A percentile compares a stretch with the other conserved stretches of the same genome.
Evolutionary conservation across 2,329 filamentous ascomycete species (phyloP).

Genomic region (Pyricularia sp.): DNA sequence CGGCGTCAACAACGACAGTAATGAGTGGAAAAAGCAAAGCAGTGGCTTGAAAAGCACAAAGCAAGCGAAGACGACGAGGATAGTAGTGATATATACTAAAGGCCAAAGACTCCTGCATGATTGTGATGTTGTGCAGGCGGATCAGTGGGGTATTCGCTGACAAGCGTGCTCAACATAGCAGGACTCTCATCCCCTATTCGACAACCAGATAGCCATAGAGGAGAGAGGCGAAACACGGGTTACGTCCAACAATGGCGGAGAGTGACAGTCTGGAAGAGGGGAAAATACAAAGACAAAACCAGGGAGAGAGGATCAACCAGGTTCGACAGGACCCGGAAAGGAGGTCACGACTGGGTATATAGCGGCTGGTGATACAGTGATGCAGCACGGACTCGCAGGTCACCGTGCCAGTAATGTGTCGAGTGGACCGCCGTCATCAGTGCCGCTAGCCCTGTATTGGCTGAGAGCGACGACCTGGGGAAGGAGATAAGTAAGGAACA

Average conservation of each 20-base stretch:
- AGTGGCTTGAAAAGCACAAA: constrained; percentile 10
- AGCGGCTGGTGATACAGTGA: constrained; percentile 40
- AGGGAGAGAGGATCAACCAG: constrained; percentile 17
- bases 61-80: constrained; percentile 10
- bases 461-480: constrained; percentile 9
- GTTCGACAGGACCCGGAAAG: constrained; percentile 8
- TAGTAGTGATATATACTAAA: constrained; percentile 14
- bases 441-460: constrained; percentile 23
- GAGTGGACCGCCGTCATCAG: constrained; percentile 20
- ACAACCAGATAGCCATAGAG: background rate
- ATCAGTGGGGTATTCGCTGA: background rate
- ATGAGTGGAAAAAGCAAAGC: constrained; percentile 13
- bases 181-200: constrained; percentile 23
- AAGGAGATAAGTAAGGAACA: background rate
- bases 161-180: background rate
- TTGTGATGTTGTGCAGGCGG: constrained; percentile 17
- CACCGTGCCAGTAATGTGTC: constrained; percentile 26
- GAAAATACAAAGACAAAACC: background rate
- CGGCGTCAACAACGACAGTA: constrained; percentile 13
- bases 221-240: constrained; percentile 37
- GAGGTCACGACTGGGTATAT: constrained; percentile 36
- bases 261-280: constrained; percentile 20
- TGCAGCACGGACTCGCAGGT: constrained; percentile 10
- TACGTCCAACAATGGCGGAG: constrained; percentile 34
- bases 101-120: constrained; percentile 25